Evolutionary conservation across 2,329 filamentous ascomycete species (phyloP).

Genomic region (Fonsecaea nubica): DNA sequence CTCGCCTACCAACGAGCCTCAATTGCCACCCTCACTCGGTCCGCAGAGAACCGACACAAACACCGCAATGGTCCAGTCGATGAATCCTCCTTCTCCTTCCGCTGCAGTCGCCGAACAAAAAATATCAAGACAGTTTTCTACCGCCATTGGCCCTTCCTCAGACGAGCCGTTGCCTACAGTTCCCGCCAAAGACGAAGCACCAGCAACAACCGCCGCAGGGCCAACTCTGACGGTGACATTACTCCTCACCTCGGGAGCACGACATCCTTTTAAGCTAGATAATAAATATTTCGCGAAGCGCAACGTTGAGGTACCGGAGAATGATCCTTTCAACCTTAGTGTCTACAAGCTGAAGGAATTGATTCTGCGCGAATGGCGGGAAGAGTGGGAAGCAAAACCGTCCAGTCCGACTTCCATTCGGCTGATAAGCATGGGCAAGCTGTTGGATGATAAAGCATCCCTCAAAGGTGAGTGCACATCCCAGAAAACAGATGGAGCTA

Average conservation of each 20-base stretch:
- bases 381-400: slow-evolving; percentile 86
- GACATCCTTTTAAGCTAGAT: slow-evolving; percentile 90
- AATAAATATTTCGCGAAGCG: slow-evolving; percentile 83
- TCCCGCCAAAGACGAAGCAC: slow-evolving; percentile 43
- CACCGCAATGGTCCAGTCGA: slow-evolving; percentile 37
- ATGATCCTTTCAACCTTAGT: slow-evolving; percentile 86
- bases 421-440: slow-evolving; percentile 87
- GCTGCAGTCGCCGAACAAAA: slow-evolving; percentile 16
- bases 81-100: slow-evolving; percentile 31
- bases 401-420: slow-evolving; percentile 87
- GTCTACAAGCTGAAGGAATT: slow-evolving; percentile 94
- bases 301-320: slow-evolving; percentile 75
- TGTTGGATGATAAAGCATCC: slow-evolving; percentile 85
- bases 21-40: slow-evolving; percentile 19
- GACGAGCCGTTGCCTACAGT: slow-evolving; percentile 34
- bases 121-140: slow-evolving; percentile 34
- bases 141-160: slow-evolving; percentile 40
- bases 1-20: slow-evolving; percentile 13
- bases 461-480: slow-evolving; percentile 70
- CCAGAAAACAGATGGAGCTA: background rate
- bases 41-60: slow-evolving; percentile 38
- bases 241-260: slow-evolving; percentile 78
- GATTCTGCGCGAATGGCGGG: slow-evolving; percentile 90
- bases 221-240: slow-evolving; percentile 69
- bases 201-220: slow-evolving; percentile 45